Conservation (phyloP, 140 eudicot genomes). For the Flaveria floridana region DNA sequence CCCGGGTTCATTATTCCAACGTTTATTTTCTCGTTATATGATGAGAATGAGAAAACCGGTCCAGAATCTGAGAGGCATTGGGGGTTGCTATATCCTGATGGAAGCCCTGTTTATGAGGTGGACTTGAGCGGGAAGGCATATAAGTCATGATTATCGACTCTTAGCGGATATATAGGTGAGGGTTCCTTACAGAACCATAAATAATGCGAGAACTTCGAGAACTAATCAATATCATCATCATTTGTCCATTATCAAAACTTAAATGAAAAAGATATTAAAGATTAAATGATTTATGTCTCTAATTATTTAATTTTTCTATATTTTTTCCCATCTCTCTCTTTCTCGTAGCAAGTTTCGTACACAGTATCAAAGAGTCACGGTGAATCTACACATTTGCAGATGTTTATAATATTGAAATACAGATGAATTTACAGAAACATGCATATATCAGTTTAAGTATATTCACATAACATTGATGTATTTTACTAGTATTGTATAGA, state of each 20-base stretch:
- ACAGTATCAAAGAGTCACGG: neutral
- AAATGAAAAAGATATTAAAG: neutral
- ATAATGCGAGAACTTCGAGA: neutral
- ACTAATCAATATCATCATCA: neutral
- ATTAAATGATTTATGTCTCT: neutral
- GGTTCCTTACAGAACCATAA: neutral
- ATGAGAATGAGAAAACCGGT: conserved; percentile 70
- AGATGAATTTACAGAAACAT: neutral
- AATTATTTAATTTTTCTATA: neutral
- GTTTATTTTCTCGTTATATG: conserved; percentile 61
- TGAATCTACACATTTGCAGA: neutral
- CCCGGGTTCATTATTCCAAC: conserved; percentile 57
- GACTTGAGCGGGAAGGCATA: conserved; percentile 56
- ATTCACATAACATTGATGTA: neutral
- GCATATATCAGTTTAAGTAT: neutral
- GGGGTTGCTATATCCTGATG: conserved; percentile 61
- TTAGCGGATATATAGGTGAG: neutral
- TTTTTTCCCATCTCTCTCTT: neutral
- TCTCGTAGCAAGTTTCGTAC: neutral
- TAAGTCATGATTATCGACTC: conserved; percentile 15
- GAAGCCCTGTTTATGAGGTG: conserved; percentile 54
- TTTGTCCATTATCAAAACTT: neutral
- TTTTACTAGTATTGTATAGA: neutral
- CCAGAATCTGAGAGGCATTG: conserved; percentile 75
- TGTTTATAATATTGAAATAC: neutral